Evolutionary conservation across 257 asterid species (phyloP).

Genomic region (Solanum chilense): DNA sequence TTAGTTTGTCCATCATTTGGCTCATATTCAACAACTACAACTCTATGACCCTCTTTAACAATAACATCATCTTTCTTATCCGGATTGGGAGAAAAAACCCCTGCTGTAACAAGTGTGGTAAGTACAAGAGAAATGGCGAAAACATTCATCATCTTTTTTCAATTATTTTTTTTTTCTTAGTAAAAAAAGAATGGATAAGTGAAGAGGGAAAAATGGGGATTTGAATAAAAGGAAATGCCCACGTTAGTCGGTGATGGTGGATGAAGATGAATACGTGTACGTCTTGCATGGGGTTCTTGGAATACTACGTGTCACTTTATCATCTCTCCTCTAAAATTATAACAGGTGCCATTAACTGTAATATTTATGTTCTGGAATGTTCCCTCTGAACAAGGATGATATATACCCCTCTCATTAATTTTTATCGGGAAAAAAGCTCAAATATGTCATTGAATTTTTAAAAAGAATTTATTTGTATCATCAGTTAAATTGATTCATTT

Average conservation of each 20-base stretch:
- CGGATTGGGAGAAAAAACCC: constrained; percentile 13
- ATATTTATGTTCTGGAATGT: neutral
- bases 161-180: too few relatives aligned
- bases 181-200: neutral
- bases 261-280: neutral
- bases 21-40: constrained; percentile 38
- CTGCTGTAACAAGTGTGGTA: constrained; percentile 13
- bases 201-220: neutral
- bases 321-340: neutral
- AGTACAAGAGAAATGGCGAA: constrained; percentile 19
- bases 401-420: too few relatives aligned
- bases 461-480: too few relatives aligned
- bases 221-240: neutral
- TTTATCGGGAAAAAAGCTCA: too few relatives aligned
- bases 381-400: neutral
- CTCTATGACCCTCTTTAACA: constrained; percentile 32
- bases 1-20: constrained; percentile 14
- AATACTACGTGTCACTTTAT: neutral
- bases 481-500: too few relatives aligned
- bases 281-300: neutral
- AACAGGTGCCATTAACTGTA: neutral
- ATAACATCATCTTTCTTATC: constrained; percentile 3
- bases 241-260: neutral
- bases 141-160: constrained; percentile 17
- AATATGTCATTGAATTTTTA: too few relatives aligned